A percentile compares a stretch with the other conserved stretches of the same genome.
These are phyloP conservation scores for Annulohypoxylon maeteangense DNA, from an alignment of 495 filamentous ascomycete genomes.

Conservation along the genomic window DNA sequence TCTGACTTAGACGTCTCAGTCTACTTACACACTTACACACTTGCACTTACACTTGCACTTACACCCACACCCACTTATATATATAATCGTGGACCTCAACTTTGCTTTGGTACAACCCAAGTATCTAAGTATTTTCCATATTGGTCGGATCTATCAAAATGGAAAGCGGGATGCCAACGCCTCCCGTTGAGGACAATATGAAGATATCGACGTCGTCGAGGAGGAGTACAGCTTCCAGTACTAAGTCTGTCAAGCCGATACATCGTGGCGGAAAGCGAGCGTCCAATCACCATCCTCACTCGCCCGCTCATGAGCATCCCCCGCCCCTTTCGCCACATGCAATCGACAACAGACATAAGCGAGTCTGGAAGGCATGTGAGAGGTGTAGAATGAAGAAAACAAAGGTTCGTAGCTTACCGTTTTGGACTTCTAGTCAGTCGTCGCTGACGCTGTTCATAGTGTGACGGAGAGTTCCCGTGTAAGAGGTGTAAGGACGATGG, in stretches of 20 bases:
- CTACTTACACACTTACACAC: conserved; percentile 27
- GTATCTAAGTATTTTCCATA: conserved; percentile 4
- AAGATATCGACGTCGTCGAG: conserved; percentile 42
- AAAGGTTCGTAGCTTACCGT: conserved; percentile 61
- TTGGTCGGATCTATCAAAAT: conserved; percentile 47
- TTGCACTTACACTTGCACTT: conserved; percentile 8
- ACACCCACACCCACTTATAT: conserved; percentile 16
- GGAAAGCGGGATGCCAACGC: conserved; percentile 58
- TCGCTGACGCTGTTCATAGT: conserved; percentile 52
- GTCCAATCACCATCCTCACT: conserved; percentile 41
- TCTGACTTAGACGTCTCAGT: conserved; percentile 10
- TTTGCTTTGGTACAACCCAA: conserved; percentile 15
- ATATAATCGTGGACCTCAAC: conserved; percentile 12
- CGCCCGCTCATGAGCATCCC: conserved; percentile 50
- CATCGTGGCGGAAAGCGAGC: conserved; percentile 49
- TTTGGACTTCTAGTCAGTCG: background rate
- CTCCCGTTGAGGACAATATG: conserved; percentile 57
- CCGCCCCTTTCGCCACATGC: conserved; percentile 45
- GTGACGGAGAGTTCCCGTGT: conserved; percentile 74
- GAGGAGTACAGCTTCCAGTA: conserved; percentile 40
- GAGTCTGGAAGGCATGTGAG: conserved; percentile 78
- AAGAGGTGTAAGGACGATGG: conserved; percentile 73
- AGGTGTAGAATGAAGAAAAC: conserved; percentile 78
- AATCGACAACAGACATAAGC: conserved; percentile 66
- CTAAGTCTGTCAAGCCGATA: conserved; percentile 48